These are phyloP conservation scores for Phoma herbarum DNA, from an alignment of 2,329 filamentous ascomycete species.

Conservation along the genomic window DNA sequence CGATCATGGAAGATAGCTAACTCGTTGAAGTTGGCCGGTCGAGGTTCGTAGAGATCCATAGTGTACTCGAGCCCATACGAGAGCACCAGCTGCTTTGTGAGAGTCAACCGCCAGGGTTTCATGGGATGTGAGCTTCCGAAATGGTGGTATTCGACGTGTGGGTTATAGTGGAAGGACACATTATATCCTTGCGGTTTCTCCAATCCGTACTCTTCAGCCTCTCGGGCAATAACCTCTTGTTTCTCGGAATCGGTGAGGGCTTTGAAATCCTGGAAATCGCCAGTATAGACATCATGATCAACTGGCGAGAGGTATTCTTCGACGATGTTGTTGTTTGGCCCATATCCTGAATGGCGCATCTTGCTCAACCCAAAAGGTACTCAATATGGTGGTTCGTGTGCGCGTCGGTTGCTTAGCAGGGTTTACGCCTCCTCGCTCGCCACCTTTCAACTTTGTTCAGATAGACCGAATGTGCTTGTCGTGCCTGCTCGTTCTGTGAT, in stretches of 20 bases:
- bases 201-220: conserved; percentile 72
- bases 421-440: conserved; percentile 10
- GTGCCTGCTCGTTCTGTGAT: not conserved
- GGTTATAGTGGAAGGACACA: conserved; percentile 95
- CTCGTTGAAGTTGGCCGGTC: conserved; percentile 86
- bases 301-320: conserved; percentile 46
- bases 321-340: conserved; percentile 45
- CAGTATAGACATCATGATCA: conserved; percentile 33
- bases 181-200: conserved; percentile 83
- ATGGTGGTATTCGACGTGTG: conserved; percentile 93
- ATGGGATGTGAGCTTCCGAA: conserved; percentile 97
- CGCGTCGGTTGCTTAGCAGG: conserved; percentile 12
- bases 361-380: conserved; percentile 1
- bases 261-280: conserved; percentile 46
- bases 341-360: conserved; percentile 35
- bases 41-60: conserved; percentile 92
- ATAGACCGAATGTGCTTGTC: not conserved
- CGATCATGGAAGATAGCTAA: conserved; percentile 84
- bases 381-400: not conserved
- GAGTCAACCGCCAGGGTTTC: conserved; percentile 97
- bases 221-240: conserved; percentile 61
- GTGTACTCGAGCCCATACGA: conserved; percentile 95
- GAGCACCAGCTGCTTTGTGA: conserved; percentile 94
- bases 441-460: conserved; percentile 12
- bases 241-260: conserved; percentile 48